Conservation (phyloP, 164 flowering plant species). For the Stephania yunnanensis region DNA sequence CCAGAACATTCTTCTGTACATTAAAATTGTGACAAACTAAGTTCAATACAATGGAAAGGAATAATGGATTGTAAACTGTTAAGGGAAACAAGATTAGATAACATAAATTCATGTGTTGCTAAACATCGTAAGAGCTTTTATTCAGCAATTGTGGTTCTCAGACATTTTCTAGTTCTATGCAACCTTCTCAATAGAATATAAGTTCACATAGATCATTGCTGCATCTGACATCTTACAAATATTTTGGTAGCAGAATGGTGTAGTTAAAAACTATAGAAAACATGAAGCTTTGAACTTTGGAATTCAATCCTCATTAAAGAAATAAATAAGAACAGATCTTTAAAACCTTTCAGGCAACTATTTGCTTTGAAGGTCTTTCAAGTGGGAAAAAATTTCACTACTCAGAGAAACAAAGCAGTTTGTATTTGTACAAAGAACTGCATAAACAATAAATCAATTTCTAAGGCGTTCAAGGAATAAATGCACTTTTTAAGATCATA, state of each 20-base stretch:
- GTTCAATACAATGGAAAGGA: neutral
- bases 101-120: neutral
- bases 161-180: neutral
- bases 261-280: neutral
- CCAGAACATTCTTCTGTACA: conserved; percentile 52
- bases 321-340: neutral
- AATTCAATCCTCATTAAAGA: neutral
- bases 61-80: neutral
- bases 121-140: neutral
- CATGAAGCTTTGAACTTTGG: neutral
- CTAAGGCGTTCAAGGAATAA: neutral
- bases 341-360: neutral
- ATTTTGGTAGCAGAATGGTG: neutral
- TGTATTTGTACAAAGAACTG: too few relatives aligned
- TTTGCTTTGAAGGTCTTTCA: neutral
- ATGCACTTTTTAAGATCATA: neutral
- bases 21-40: conserved; percentile 2
- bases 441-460: neutral
- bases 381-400: neutral
- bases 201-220: too few relatives aligned
- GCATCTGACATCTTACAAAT: too few relatives aligned
- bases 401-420: too few relatives aligned
- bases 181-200: too few relatives aligned
- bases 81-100: too few relatives aligned
- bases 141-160: neutral